These are phyloP conservation scores for Fragaria vesca DNA, from an alignment of 306 rosid genomes.

Conservation along the genomic window DNA sequence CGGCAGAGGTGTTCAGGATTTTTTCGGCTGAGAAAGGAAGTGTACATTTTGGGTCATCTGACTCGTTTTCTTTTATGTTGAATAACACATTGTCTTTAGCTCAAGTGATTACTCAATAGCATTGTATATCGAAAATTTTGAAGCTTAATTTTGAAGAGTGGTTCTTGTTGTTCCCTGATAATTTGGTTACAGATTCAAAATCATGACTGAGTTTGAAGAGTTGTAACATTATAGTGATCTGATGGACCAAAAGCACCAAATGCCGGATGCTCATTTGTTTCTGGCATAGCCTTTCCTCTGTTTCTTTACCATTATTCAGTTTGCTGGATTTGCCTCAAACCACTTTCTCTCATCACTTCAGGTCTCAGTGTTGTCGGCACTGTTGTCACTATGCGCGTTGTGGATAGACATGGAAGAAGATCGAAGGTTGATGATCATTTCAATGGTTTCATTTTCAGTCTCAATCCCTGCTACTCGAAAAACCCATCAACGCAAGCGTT, in stretches of 20 bases:
- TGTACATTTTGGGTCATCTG: conserved; percentile 1
- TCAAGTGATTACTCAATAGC: neutral
- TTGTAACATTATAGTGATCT: too few relatives aligned
- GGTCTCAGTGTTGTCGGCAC: conserved; percentile 4
- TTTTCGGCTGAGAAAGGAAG: conserved; percentile 45
- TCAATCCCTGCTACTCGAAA: too few relatives aligned
- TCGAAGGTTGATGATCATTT: too few relatives aligned
- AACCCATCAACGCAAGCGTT: too few relatives aligned
- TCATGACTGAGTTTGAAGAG: too few relatives aligned
- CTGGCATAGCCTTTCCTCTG: too few relatives aligned
- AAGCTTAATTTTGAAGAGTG: neutral
- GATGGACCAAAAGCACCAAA: too few relatives aligned
- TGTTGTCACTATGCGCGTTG: conserved; percentile 49
- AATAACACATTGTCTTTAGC: neutral
- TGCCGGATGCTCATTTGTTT: too few relatives aligned
- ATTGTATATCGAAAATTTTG: neutral
- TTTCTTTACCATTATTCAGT: conserved; percentile 44
- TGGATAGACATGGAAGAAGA: conserved; percentile 17
- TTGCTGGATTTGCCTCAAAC: conserved; percentile 71
- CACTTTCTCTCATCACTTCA: too few relatives aligned
- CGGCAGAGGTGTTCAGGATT: conserved; percentile 75
- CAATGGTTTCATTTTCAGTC: too few relatives aligned
- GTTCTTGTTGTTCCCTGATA: neutral
- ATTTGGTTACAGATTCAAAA: neutral
- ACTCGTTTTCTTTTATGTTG: neutral